Evolutionary conservation across 495 filamentous ascomycete species (phyloP), one percentile per base, ranked within the genome.

Genomic region (Tuber umbilicatum): DNA sequence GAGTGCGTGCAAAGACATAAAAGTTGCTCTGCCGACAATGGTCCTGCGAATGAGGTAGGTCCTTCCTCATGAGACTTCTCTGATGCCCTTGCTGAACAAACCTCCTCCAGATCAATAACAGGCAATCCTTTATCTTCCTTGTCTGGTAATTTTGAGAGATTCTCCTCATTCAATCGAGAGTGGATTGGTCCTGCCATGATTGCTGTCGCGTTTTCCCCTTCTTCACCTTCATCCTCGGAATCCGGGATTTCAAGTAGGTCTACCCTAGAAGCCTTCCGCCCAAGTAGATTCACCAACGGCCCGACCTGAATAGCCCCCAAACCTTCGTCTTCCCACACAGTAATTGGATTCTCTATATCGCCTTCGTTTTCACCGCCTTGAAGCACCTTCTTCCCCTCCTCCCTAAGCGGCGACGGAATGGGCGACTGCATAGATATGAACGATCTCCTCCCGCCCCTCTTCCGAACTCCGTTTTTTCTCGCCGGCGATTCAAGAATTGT

Each of bases 391-490:
- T 27, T n/a, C 35, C 70, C 6, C 37, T 80, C 74, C 21, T 72
- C 77, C 68, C 73, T 80, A 14, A 80, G 72, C 9, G 79, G 79
- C 1, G 78, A 81, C 1, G 78, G 38, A 45, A 35, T 70, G 41
- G 71, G 38, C 42, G 68, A 45, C 37, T 69, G 72, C 35, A 45
- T n/a, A 31, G 75, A 75, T 41, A 70, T 68, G 19, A 64, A 70
- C 10, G 77, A 80, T 31, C 73, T 70, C 45, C 75, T 73, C 27
- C 45, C 70, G 12, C 77, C 69, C 77, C 78, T 79, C 76, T 81
- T 81, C 45, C 74, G 74, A 10, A 81, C 71, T 2, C 80, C 79
- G 38, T 80, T 76, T 69, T 81, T 81, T 27, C 80, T 74, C n/a
- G 73, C 73, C 17, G 79, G 80, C 27, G 76, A 79, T 43, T 81